Conservation (phyloP, 2,329 filamentous ascomycete genomes). For the Ophiostoma australiae region DNA sequence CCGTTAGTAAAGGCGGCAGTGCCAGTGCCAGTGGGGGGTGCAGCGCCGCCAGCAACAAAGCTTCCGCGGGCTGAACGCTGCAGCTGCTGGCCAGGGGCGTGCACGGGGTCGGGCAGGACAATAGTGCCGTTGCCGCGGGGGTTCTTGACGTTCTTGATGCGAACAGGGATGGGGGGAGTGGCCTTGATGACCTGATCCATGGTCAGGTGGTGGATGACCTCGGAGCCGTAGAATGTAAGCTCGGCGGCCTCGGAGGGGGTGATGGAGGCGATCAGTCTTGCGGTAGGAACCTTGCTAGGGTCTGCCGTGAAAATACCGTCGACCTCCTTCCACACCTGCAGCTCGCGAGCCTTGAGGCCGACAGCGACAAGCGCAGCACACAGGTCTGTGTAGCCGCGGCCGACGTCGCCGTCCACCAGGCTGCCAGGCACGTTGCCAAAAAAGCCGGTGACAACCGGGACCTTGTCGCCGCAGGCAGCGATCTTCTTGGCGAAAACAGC, state of each 20-base stretch:
- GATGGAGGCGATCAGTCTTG: slow-evolving; percentile 79
- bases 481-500: slow-evolving; percentile 60
- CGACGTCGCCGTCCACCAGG: slow-evolving; percentile 60
- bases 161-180: slow-evolving; percentile 71
- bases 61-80: slow-evolving; percentile 36
- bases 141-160: slow-evolving; percentile 91
- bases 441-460: slow-evolving; percentile 78
- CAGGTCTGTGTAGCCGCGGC: slow-evolving; percentile 92
- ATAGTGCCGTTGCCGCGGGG: slow-evolving; percentile 72
- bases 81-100: slow-evolving; percentile 54
- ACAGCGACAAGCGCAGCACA: slow-evolving; percentile 91
- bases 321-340: slow-evolving; percentile 99
- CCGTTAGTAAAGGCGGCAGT: background rate
- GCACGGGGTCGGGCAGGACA: slow-evolving; percentile 68
- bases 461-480: slow-evolving; percentile 57
- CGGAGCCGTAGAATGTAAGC: slow-evolving; percentile 87
- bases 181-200: slow-evolving; percentile 95
- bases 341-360: slow-evolving; percentile 75
- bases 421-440: slow-evolving; percentile 91
- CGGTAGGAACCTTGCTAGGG: slow-evolving; percentile 84
- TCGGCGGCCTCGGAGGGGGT: slow-evolving; percentile 94
- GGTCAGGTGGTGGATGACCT: slow-evolving; percentile 97
- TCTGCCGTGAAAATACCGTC: slow-evolving; percentile 61
- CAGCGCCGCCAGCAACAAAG: slow-evolving; percentile 6
- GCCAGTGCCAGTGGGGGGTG: slow-evolving; percentile 30